Percentiles rank a stretch among this genome's conserved stretches.
phyloP scores from a whole-genome alignment of 2,329 filamentous ascomycete genomes.

The Talaromyces sp. region DNA sequence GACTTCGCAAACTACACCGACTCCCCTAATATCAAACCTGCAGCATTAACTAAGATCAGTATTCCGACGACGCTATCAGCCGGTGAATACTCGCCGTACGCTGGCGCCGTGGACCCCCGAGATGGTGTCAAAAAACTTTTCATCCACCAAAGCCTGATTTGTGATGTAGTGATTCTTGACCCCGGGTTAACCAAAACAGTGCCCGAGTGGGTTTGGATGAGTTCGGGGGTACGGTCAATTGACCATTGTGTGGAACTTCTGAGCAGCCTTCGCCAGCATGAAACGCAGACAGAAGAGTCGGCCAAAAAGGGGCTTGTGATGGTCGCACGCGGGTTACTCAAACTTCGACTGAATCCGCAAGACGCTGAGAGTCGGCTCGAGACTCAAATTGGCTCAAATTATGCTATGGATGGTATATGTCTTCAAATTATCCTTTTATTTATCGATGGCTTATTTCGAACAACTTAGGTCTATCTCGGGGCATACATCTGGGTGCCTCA shows the following conservation, averaged over 20 bases:
- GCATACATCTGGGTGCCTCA: background rate
- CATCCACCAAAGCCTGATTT: background rate
- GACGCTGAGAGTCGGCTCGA: background rate
- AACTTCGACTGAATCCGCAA: background rate
- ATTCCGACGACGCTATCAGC: background rate
- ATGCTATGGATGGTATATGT: background rate
- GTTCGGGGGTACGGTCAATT: background rate
- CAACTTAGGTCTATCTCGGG: background rate
- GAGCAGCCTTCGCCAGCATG: background rate
- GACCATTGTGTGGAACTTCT: background rate
- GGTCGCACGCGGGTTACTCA: background rate
- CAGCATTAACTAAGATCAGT: background rate
- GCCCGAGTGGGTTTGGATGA: background rate
- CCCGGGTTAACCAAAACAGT: background rate
- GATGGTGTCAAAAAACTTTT: background rate
- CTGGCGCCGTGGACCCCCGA: background rate
- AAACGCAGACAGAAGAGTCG: background rate
- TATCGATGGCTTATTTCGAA: background rate
- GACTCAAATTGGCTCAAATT: background rate
- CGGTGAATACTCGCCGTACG: background rate
- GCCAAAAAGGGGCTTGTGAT: background rate
- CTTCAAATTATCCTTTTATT: background rate
- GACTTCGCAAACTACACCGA: background rate
- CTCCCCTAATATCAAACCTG: background rate
- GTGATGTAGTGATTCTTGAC: background rate